These are phyloP conservation scores for Rhododendron griersonianum DNA, from an alignment of 148 eudicot genomes.

Conservation along the genomic window DNA sequence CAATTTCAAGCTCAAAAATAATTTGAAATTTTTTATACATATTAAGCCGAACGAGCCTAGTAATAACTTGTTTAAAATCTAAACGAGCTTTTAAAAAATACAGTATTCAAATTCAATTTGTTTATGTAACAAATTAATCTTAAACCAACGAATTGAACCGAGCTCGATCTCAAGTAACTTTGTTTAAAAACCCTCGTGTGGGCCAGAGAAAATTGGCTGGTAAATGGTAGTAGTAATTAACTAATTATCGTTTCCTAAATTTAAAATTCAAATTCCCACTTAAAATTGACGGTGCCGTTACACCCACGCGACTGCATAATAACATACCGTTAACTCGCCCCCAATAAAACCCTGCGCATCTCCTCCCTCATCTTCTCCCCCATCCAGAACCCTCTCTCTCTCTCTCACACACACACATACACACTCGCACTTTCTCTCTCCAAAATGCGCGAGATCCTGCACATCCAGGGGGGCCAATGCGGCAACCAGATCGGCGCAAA, in stretches of 20 bases:
- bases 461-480: conserved; percentile 17
- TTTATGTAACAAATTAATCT: too few species aligned
- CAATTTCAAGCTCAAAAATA: too few species aligned
- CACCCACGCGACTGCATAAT: conserved; percentile 4
- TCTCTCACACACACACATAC: not conserved
- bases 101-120: too few species aligned
- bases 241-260: not conserved
- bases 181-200: too few species aligned
- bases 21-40: too few species aligned
- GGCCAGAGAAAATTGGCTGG: too few species aligned
- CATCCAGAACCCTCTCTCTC: not conserved
- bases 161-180: too few species aligned
- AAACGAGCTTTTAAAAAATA: too few species aligned
- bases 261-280: conserved; percentile 20
- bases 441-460: conserved; percentile 3
- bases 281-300: conserved; percentile 9
- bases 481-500: conserved; percentile 18
- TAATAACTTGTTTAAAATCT: too few species aligned
- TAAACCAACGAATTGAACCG: too few species aligned
- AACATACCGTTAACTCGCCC: not conserved
- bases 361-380: not conserved
- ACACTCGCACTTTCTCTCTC: not conserved
- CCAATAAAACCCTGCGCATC: not conserved
- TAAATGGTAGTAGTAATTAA: not conserved
- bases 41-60: too few species aligned